Conservation (phyloP, 2,329 filamentous ascomycete species). For the Phialophora chinensis region DNA sequence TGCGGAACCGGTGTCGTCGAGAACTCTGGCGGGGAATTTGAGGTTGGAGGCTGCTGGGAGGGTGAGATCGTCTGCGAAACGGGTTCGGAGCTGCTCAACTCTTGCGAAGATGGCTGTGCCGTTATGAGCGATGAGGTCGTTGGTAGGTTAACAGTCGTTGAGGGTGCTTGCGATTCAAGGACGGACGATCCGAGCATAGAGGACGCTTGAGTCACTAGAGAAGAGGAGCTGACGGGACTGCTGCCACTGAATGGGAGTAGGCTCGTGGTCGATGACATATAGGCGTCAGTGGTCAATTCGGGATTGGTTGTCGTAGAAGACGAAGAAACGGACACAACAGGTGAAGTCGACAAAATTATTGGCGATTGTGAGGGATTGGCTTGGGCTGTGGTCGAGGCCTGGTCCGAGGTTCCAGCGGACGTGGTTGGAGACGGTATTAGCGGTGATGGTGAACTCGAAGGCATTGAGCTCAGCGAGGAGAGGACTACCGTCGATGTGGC, state of each 20-base stretch:
- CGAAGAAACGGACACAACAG: neutral
- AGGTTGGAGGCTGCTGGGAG: neutral
- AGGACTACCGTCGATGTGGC: too few relatives aligned
- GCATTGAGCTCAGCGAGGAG: neutral
- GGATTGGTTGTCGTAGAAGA: neutral
- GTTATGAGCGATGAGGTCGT: neutral
- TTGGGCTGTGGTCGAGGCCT: neutral
- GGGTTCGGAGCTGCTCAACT: neutral
- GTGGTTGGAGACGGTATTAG: neutral
- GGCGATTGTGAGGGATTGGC: neutral
- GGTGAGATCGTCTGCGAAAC: neutral
- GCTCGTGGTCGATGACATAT: neutral
- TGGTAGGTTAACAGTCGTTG: neutral
- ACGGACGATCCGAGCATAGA: neutral
- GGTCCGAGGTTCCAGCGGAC: neutral
- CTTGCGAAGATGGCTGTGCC: neutral
- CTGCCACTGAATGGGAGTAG: neutral
- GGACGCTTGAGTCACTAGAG: neutral
- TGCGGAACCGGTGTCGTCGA: neutral
- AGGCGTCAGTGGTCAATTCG: neutral
- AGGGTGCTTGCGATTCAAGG: neutral
- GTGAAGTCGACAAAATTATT: neutral
- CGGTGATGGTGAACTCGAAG: neutral
- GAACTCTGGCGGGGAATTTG: neutral
- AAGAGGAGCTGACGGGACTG: neutral